Evolutionary conservation across 2,329 filamentous ascomycete species (phyloP).

Genomic region (Blastomyces parvus): DNA sequence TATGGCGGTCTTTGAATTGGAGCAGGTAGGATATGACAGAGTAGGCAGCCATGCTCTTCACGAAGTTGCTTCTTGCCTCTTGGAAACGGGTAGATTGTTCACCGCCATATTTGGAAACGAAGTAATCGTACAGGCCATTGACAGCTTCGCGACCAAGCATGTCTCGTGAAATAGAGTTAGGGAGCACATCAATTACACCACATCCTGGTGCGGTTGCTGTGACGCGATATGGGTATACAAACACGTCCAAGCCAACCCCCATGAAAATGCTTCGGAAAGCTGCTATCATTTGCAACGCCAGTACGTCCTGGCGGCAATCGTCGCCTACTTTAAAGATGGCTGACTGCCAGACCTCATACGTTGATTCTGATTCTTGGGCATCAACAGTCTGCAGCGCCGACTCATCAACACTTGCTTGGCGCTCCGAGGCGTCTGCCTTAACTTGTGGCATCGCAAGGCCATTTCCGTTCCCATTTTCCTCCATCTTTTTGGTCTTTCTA

Average conservation of each 20-base stretch:
- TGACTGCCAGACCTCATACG: constrained; percentile 94
- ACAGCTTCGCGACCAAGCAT: constrained; percentile 98
- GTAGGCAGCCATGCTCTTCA: constrained; percentile 99
- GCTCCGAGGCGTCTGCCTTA: constrained; percentile 18
- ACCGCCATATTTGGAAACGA: constrained; percentile 91
- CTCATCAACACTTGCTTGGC: constrained; percentile 12
- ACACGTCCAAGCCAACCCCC: constrained; percentile 87
- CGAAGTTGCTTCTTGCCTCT: constrained; percentile 89
- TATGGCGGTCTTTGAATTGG: constrained; percentile 98
- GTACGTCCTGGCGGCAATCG: constrained; percentile 92
- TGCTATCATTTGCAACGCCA: constrained; percentile 95
- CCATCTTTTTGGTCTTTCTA: constrained; percentile 58
- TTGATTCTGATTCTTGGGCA: constrained; percentile 26
- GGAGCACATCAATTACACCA: constrained; percentile 94
- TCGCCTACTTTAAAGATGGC: constrained; percentile 99
- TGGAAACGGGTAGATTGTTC: constrained; percentile 94
- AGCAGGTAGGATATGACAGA: constrained; percentile 92
- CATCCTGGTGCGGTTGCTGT: constrained; percentile 95
- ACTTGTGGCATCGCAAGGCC: constrained; percentile 43
- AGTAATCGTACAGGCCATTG: constrained; percentile 97
- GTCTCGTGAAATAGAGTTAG: constrained; percentile 94
- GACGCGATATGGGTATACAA: constrained; percentile 92
- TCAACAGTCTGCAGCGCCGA: neutral
- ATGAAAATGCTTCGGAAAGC: constrained; percentile 97
- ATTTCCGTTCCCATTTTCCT: constrained; percentile 42